Percentiles rank a stretch among this genome's conserved stretches.
These are phyloP conservation scores for Skeletonema tropicum DNA, from an alignment of 108 stramenopile genomes.

Conservation along the genomic window DNA sequence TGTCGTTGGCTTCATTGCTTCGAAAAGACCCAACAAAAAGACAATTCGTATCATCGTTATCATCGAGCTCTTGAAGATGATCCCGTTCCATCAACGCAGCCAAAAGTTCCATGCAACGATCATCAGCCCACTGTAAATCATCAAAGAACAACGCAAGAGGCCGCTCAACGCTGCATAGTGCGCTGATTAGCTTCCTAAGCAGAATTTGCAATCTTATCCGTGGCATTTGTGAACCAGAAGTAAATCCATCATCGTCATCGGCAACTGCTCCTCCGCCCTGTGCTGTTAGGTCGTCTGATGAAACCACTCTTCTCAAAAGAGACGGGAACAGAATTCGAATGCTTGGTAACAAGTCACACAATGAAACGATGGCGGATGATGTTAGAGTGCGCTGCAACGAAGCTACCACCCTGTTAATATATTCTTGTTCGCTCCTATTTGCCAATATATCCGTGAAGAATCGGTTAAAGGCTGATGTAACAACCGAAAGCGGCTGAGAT, in stretches of 20 bases:
- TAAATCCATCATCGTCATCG: background rate
- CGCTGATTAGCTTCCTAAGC: slow-evolving; percentile 1
- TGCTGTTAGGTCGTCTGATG: slow-evolving; percentile 2
- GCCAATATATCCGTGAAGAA: background rate
- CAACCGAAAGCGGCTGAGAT: slow-evolving; percentile 8
- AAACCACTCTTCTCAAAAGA: slow-evolving; percentile 4
- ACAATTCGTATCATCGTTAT: background rate
- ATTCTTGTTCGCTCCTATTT: background rate
- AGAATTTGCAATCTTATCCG: slow-evolving; percentile 16
- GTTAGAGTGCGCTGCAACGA: background rate
- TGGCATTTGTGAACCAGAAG: background rate
- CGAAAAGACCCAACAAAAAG: background rate
- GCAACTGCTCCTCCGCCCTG: background rate
- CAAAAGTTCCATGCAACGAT: slow-evolving; percentile 4
- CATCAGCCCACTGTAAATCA: slow-evolving; percentile 34
- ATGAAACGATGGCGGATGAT: slow-evolving; percentile 3
- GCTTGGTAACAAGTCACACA: slow-evolving; percentile 8
- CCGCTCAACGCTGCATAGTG: slow-evolving; percentile 9
- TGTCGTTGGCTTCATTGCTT: background rate
- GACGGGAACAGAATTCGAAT: background rate
- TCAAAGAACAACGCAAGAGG: slow-evolving; percentile 25
- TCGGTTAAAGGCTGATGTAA: slow-evolving; percentile 7
- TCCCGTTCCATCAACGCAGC: background rate
- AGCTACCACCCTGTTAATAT: background rate
- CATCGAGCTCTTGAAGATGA: background rate